phyloP scores from a whole-genome alignment of 257 asterid species.

The Przewalskia tangutica region DNA sequence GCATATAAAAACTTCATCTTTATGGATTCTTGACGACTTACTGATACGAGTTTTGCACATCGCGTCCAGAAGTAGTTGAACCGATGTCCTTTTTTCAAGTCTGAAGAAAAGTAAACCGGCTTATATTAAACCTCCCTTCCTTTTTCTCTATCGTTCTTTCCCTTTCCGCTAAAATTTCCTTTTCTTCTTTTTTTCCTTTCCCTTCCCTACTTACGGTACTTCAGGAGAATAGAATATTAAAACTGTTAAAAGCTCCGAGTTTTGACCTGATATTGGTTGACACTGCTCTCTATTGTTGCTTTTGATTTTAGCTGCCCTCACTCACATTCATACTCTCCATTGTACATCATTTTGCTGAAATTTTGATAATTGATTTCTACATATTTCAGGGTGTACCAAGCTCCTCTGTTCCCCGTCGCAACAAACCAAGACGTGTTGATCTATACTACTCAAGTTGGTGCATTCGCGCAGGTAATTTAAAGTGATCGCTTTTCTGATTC shows the following conservation, averaged over 20 bases:
- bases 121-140: too few species aligned
- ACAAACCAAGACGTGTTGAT: slow-evolving; percentile 81
- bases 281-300: not conserved
- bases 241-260: not conserved
- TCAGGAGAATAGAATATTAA: not conserved
- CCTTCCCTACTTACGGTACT: too few species aligned
- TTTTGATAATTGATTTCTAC: not conserved
- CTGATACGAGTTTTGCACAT: slow-evolving; percentile 69
- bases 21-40: slow-evolving; percentile 20
- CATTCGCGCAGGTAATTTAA: slow-evolving; percentile 64
- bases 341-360: not conserved
- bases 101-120: slow-evolving; percentile 28
- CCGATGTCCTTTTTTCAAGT: slow-evolving; percentile 83
- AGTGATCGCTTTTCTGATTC: not conserved
- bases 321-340: not conserved
- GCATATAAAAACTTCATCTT: not conserved
- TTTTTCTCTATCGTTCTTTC: too few species aligned
- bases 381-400: slow-evolving; percentile 52
- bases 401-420: slow-evolving; percentile 59
- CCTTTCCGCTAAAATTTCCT: too few species aligned
- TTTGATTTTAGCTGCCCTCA: not conserved
- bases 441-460: slow-evolving; percentile 81
- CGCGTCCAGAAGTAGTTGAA: slow-evolving; percentile 92
- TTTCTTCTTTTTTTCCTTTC: too few species aligned
- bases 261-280: not conserved